Evolutionary conservation across 1,284 basidiomycete species (phyloP), one percentile per base, ranked within the genome.

Genomic region (Cutaneotrichosporon sp.): DNA sequence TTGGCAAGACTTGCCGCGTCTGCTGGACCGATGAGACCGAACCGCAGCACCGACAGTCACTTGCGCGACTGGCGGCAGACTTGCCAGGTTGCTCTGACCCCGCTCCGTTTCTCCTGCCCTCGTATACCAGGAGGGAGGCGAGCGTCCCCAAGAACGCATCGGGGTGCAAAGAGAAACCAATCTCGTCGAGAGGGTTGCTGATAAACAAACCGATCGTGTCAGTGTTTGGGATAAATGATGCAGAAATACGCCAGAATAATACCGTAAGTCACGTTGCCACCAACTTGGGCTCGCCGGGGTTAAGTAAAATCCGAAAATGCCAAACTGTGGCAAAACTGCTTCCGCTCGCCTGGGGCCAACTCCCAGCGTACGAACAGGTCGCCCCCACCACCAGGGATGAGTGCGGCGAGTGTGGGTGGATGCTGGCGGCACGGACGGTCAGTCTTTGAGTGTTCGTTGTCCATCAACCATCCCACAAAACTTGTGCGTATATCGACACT

Each of bases 61-160:
- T 38, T 17, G 23, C 34, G 33, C 45, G 34, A 14, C 26, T 4
- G 20, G 12, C 8, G 34, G 20, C 21, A 12, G 26, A 10, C 10
- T 30, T 7, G 26, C 26, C 26, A 4, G 12, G 17, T 58, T 39
- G 14, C 40, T 58, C 49, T 58, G 37, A 42, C 56, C 53, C 46
- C 56, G 56, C 56, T 58, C 56, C 56, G 56, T 58, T 58, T 58
- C 56, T 52, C 50, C 50, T 42, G 35, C 51, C 53, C 50, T 55
- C 23, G 49, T 43, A 36, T n/a, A n/a, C 40, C 18, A 34, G 45
- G 39, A 47, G 52, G 52, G 43, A 12, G 51, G 51, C 52, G 56
- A 58, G 56, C 53, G 56, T 41, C 44, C 53, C 52, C 15, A 35
- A 49, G 53, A 47, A 52, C 56, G 47, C 56, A 58, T 58, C 56